Base-by-base conservation (phyloP, 495 filamentous ascomycete species). In the Penicillium parvum region DNA sequence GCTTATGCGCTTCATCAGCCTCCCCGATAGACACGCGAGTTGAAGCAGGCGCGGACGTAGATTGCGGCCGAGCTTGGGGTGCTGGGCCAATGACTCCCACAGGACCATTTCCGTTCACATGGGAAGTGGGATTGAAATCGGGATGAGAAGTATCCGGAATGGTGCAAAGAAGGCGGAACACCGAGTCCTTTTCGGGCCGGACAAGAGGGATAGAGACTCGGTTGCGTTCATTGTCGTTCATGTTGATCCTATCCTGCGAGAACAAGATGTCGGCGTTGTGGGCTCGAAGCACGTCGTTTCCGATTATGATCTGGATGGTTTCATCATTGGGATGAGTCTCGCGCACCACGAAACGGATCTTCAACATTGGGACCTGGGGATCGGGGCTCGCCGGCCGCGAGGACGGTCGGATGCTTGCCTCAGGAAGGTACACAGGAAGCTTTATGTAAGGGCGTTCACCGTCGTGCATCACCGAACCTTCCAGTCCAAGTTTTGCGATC, bases 191-290 rank as follows among this genome's bases (percentile, higher is more conserved):
- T 60, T 96, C 91, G n/a, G 92, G 94, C 28, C 91, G 80, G 34
- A 94, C 90, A 45, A 98, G 83, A 18, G 91, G 92, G 15, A 98
- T 82, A 14, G 84, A 89, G n/a, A 98, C 66, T 49, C 92, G 94
- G 60, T 86, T 86, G 27, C 85, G 76, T 20, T 91, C 86, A 55
- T 90, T 85, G 54, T 91, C 87, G 48, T 89, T 88, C 32, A 97
- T 73, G 1, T 85, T 84, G 60, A 98, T 76, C 43, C 82, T 80
- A 49, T 95, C 95, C 44, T 90, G 85, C 0, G 92, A 96, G 57
- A 98, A 90, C 8, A 96, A 66, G 19, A 98, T 76, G 60, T 98
- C 94, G 16, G 89, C 90, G 55, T 84, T 90, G 61, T 94, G 86
- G 20, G 86, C 74, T 37, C 91, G 82, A 37, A 98, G 73, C 19